Evolutionary conservation across 352 stramenopile species (phyloP).

Genomic region (Pythium folliculosum): DNA sequence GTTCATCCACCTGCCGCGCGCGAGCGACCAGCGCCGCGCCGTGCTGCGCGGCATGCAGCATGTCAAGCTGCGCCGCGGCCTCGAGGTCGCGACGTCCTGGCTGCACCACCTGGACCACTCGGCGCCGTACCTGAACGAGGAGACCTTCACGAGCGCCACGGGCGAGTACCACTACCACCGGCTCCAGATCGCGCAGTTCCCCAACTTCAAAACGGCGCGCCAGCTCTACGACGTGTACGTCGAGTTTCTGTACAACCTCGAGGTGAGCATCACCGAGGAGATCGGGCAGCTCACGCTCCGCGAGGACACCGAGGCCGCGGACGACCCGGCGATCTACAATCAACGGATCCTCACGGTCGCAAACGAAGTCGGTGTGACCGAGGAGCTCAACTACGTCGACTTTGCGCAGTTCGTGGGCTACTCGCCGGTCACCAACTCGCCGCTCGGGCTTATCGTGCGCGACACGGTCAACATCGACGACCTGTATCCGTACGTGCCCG

Average conservation of each 20-base stretch:
- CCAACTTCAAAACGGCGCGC: constrained; percentile 34
- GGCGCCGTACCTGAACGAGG: constrained; percentile 11
- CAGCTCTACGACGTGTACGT: constrained; percentile 47
- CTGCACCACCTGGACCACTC: constrained; percentile 13
- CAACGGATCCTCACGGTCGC: constrained; percentile 39
- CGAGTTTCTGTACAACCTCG: constrained; percentile 46
- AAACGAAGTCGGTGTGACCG: constrained; percentile 8
- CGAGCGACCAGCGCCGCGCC: background rate
- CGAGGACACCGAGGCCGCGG: constrained; percentile 46
- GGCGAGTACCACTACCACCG: constrained; percentile 14
- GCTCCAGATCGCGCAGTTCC: constrained; percentile 34
- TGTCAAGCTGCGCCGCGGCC: constrained; percentile 39
- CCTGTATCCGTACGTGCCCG: constrained; percentile 43
- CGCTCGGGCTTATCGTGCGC: constrained; percentile 32
- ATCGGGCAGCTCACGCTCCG: constrained; percentile 49
- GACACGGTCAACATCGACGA: constrained; percentile 49
- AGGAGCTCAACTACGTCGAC: constrained; percentile 29
- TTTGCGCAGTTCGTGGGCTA: constrained; percentile 34
- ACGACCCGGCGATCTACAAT: constrained; percentile 38
- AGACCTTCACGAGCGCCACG: constrained; percentile 3
- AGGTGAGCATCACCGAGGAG: constrained; percentile 52
- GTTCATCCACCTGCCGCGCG: constrained; percentile 17
- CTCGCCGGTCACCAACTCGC: background rate
- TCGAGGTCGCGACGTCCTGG: background rate
- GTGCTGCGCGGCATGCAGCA: constrained; percentile 31